Evolutionary conservation across 768 basidiomycete genomes (phyloP).

Genomic region (Termitomyces sp.): DNA sequence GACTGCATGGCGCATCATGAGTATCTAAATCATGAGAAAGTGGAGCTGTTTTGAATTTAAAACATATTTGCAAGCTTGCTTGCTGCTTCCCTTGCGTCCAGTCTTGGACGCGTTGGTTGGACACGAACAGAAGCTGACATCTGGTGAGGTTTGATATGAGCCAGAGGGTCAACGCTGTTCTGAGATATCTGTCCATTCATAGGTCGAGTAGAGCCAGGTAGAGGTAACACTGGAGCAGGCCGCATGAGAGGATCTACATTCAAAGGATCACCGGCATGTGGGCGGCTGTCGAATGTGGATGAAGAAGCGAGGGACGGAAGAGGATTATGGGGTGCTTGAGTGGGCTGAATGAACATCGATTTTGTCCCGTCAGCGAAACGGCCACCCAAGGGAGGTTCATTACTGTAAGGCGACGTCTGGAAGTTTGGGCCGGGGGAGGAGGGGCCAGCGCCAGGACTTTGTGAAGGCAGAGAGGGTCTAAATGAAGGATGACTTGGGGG

Average conservation of each 20-base stretch:
- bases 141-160: constrained; percentile 51
- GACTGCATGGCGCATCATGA: neutral
- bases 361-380: constrained; percentile 71
- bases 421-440: constrained; percentile 37
- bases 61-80: constrained; percentile 92
- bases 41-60: constrained; percentile 29
- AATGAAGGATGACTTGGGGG: constrained; percentile 9
- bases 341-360: constrained; percentile 72
- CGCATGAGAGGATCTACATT: constrained; percentile 29
- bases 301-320: constrained; percentile 31
- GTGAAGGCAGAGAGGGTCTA: constrained; percentile 30
- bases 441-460: constrained; percentile 54
- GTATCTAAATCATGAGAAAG: neutral
- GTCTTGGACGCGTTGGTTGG: constrained; percentile 63
- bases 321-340: constrained; percentile 33
- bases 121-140: constrained; percentile 76
- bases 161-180: constrained; percentile 57
- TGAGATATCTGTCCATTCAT: constrained; percentile 22
- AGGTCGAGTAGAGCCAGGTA: constrained; percentile 17
- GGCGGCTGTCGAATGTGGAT: constrained; percentile 26
- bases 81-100: constrained; percentile 85
- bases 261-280: constrained; percentile 23
- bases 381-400: constrained; percentile 57
- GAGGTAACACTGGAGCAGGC: constrained; percentile 27
- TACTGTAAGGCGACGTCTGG: constrained; percentile 22